phyloP scores from a whole-genome alignment of 2,329 filamentous ascomycete genomes.

The Trichoderma sp. region DNA sequence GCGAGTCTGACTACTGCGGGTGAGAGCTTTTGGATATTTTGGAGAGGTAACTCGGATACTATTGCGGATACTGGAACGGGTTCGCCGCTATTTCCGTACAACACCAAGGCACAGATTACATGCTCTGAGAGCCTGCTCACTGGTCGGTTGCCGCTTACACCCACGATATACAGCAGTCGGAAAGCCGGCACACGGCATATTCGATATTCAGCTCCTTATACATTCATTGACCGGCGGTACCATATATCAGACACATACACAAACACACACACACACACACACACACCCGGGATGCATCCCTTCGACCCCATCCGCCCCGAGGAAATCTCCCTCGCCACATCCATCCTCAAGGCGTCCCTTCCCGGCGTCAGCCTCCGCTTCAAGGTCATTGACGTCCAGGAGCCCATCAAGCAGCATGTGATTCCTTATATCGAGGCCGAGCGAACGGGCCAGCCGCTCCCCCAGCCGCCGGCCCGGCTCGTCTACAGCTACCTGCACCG shows the following conservation, averaged over 20 bases:
- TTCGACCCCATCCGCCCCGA: slow-evolving; percentile 52
- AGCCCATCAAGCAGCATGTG: slow-evolving; percentile 62
- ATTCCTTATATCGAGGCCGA: slow-evolving; percentile 64
- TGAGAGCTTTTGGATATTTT: neutral
- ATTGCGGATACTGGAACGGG: neutral
- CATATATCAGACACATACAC: neutral
- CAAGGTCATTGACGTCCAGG: slow-evolving; percentile 65
- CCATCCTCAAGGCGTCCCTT: slow-evolving; percentile 43
- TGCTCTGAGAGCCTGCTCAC: neutral
- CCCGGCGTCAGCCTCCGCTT: slow-evolving; percentile 39
- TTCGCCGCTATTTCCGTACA: slow-evolving; percentile 1
- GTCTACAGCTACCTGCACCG: slow-evolving; percentile 49
- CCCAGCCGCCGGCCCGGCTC: slow-evolving; percentile 50
- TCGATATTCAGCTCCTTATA: too few species aligned
- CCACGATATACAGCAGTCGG: neutral
- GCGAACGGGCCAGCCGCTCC: slow-evolving; percentile 52
- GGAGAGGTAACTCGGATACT: neutral
- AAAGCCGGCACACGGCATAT: too few species aligned
- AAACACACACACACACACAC: neutral
- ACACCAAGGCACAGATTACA: neutral
- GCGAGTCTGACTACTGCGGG: neutral
- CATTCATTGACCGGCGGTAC: too few species aligned
- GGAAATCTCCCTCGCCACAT: slow-evolving; percentile 51
- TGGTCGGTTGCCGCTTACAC: neutral
- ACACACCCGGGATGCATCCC: slow-evolving; percentile 1